These are phyloP conservation scores for Phytophthora cactorum DNA, from an alignment of 352 stramenopile genomes.

Conservation along the genomic window DNA sequence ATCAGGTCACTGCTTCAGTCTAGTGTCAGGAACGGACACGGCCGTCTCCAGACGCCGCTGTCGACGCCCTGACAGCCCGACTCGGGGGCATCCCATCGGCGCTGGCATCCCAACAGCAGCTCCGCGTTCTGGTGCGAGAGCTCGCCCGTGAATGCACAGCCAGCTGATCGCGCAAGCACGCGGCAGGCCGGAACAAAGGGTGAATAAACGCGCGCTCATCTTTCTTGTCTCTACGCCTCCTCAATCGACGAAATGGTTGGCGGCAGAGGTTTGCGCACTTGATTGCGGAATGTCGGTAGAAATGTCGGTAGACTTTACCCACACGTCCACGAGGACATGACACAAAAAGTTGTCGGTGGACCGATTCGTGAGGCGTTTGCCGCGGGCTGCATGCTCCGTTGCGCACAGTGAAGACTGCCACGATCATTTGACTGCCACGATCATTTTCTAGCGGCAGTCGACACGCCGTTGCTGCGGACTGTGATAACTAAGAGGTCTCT, in stretches of 20 bases:
- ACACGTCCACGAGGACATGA: conserved; percentile 11
- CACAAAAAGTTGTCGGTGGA: not conserved
- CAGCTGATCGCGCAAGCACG: conserved; percentile 3
- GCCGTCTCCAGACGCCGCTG: not conserved
- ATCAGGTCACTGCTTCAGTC: conserved; percentile 10
- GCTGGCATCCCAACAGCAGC: conserved; percentile 12
- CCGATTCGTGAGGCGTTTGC: not conserved
- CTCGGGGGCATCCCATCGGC: conserved; percentile 13
- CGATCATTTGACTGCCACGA: conserved; percentile 9
- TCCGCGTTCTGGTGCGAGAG: conserved; percentile 12
- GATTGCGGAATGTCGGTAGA: conserved; percentile 21
- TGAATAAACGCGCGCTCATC: conserved; percentile 6
- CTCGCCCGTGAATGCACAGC: conserved; percentile 1
- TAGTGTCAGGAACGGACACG: conserved; percentile 4
- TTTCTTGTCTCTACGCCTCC: conserved; percentile 7
- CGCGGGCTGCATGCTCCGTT: not conserved
- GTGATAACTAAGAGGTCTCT: not conserved
- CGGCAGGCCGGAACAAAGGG: conserved; percentile 16
- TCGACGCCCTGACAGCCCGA: not conserved
- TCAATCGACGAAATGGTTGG: conserved; percentile 28
- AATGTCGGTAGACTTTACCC: conserved; percentile 4
- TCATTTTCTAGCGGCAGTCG: not conserved
- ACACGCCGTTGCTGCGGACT: not conserved
- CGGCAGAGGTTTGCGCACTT: conserved; percentile 18
- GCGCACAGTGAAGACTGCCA: not conserved